Evolutionary conservation across 2,329 filamentous ascomycete species (phyloP).

Genomic region (Gnomoniopsis smithogilvyi): DNA sequence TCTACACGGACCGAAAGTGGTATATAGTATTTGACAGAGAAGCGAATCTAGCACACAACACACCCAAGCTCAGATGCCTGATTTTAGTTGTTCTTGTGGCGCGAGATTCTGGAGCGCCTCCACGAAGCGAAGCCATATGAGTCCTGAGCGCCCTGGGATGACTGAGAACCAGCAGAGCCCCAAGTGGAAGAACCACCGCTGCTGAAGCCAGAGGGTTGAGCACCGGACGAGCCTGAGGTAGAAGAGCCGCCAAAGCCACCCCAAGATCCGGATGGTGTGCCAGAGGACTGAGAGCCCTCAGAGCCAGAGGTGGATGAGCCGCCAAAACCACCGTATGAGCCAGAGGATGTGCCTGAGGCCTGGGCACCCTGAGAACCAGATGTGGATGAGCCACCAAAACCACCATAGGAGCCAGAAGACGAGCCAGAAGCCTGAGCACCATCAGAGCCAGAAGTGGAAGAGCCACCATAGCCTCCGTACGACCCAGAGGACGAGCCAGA

Average conservation of each 20-base stretch:
- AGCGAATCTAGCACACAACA: background rate
- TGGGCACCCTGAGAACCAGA: background rate
- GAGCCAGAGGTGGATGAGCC: background rate
- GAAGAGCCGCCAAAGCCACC: background rate
- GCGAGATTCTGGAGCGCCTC: conserved; percentile 4
- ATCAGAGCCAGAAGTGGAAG: too few relatives aligned
- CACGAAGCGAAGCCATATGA: background rate
- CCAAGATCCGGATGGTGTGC: too few relatives aligned
- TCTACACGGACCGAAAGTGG: background rate
- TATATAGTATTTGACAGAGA: background rate
- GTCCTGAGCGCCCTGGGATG: background rate
- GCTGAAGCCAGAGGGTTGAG: background rate
- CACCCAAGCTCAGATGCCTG: background rate
- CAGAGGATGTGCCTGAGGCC: background rate
- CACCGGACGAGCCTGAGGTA: background rate
- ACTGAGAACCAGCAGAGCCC: background rate
- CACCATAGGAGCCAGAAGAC: background rate
- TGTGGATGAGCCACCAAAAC: background rate
- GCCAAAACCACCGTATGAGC: background rate
- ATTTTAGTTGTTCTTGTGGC: background rate
- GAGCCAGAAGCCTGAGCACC: too few relatives aligned
- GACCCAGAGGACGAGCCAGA: background rate
- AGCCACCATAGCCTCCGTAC: background rate
- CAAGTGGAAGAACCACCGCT: background rate
- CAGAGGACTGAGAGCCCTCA: background rate